Evolutionary conservation across 345 rosid species (phyloP).

Genomic region (Psidium guajava): DNA sequence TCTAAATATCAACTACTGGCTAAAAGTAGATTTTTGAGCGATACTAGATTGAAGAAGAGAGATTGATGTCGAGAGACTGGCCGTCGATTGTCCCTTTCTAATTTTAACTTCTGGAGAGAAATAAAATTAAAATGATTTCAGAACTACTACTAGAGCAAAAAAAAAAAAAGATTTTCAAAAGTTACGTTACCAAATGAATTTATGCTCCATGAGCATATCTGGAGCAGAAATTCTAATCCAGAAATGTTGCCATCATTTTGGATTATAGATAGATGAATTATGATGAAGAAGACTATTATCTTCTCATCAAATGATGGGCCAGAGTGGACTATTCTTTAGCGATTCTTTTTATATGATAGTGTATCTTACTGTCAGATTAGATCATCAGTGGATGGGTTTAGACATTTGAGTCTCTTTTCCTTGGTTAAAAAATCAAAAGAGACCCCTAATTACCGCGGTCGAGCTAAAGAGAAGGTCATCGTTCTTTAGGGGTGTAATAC

Average conservation of each 20-base stretch:
- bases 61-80: too few species aligned
- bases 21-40: too few species aligned
- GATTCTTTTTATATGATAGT: not conserved
- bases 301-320: not conserved
- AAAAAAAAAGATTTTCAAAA: too few species aligned
- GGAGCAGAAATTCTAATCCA: too few species aligned
- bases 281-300: not conserved
- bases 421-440: not conserved
- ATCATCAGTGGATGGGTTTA: not conserved
- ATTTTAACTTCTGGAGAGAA: too few species aligned
- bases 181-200: too few species aligned
- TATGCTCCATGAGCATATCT: too few species aligned
- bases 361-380: not conserved
- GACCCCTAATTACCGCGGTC: not conserved
- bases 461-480: not conserved
- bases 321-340: not conserved
- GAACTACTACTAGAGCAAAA: too few species aligned
- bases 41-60: too few species aligned
- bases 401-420: not conserved
- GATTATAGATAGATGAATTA: not conserved
- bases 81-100: too few species aligned
- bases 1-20: too few species aligned
- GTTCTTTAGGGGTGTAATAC: not conserved
- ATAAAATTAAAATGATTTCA: too few species aligned
- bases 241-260: not conserved